Base-by-base conservation (phyloP, 495 filamentous ascomycete species). In the Penicillium cinerascens region DNA sequence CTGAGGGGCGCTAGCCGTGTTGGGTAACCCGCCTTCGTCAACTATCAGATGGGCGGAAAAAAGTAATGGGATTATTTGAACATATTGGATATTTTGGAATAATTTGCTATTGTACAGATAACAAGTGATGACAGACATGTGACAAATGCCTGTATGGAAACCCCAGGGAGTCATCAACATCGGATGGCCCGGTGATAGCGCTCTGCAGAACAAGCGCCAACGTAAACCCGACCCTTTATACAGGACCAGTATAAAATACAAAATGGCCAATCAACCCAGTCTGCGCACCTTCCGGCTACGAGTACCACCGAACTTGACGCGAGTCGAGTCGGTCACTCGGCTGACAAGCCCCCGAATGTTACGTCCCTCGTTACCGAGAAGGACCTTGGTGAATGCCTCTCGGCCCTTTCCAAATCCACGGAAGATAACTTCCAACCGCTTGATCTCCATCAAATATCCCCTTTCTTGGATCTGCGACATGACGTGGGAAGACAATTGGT, bases 241-340 rank as follows among this genome's bases (percentile, higher is more conserved):
- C 15, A 6, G 18, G 6, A 38, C n/a, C 33, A 38, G 3, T 27
- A 37, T 33, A 22, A 6, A 52, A 29, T 20, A 18, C 29, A 17
- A 18, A 18, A 21, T 0, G 11, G 17, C 1, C 40, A 23, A 49
- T 61, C 60, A 91, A 76, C 89, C 87, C 74, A 97, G 72, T 76
- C 93, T 84, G 66, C 91, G 91, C 36, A 82, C 82, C 61, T 82
- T 87, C 64, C 75, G 77, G 75, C 88, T 90, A 69, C 92, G 87
- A 53, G 89, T 91, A 63, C 93, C 95, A 73, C 95, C 93, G 75
- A 97, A 95, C 73, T 97, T 98, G 64, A 97, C 65, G 62, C 88
- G 85, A 42, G 91, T 96, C 29, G 80, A 70, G 77, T 98, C 93
- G 20, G 85, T 79, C 35, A 97, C 88, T 59, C 82, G 82, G 44